Evolutionary conservation across 345 rosid species (phyloP).

Genomic region (Noccaea bulbosa): DNA sequence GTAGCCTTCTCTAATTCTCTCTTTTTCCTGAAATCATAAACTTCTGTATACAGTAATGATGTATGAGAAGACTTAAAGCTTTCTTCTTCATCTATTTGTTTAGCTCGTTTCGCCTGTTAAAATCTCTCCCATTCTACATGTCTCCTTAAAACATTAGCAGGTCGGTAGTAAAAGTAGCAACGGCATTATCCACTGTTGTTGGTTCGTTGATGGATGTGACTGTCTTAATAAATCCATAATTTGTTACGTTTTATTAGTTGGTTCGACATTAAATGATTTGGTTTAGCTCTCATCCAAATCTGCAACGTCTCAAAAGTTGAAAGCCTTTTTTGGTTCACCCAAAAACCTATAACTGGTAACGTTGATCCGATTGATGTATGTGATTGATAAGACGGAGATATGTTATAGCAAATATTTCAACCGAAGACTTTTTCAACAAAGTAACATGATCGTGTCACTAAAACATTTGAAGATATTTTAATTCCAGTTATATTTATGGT

Average conservation of each 20-base stretch:
- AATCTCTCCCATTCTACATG: constrained; percentile 18
- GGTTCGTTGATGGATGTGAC: constrained; percentile 3
- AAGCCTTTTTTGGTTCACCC: background rate
- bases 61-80: constrained; percentile 31
- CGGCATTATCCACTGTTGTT: constrained; percentile 16
- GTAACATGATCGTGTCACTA: background rate
- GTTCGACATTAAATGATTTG: background rate
- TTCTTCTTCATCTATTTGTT: constrained; percentile 29
- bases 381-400: background rate
- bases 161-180: constrained; percentile 28
- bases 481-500: background rate
- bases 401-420: background rate
- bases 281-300: background rate
- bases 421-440: background rate
- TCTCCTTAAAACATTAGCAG: constrained; percentile 27
- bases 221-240: background rate
- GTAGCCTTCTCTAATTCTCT: constrained; percentile 17
- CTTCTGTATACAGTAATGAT: constrained; percentile 29
- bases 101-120: constrained; percentile 28
- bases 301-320: background rate
- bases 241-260: background rate
- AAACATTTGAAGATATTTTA: background rate
- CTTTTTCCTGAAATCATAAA: constrained; percentile 13
- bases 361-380: background rate
- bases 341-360: background rate